Evolutionary conservation across 2,329 filamentous ascomycete species (phyloP), one percentile per base, ranked within the genome.

Genomic region (Falciphora oryzae): DNA sequence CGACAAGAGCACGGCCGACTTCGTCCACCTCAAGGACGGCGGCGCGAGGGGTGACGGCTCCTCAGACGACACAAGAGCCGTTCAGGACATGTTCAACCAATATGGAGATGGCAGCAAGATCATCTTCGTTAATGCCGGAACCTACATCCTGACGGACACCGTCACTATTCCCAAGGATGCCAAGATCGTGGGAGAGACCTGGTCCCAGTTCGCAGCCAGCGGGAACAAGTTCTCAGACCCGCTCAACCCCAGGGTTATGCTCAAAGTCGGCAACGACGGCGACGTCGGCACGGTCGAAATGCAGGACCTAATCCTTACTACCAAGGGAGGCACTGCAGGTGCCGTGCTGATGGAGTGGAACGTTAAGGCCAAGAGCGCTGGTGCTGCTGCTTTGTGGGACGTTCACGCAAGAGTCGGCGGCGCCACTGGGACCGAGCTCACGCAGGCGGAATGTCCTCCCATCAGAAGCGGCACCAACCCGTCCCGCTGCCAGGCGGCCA

Each of bases 261-360:
- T 90, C 71, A 83, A 88, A 71, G 79, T 92, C 64, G 89, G 89
- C 44, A 75, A 83, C 63, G 75, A 76, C 29, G 86, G 86, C 57
- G 83, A 89, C 64, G 76, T 76, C 61, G 89, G 89, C 63, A 76
- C 78, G 16, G 87, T 91, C 44, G 88, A 92, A 73, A 87, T 91
- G 68, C 85, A 82, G 60, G 89, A 92, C 71, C 72, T 90, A 53
- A 81, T 91, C 66, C 84, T 92, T 69, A 82, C 70, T 13, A 65
- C 63, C 5, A 57, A 62, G 0, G 70, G 69, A 82, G 70, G 86
- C 4, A 85, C 85, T 27, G 83, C 88, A 1, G 89, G 89, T 65
- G 88, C 85, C 2, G 85, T 91, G 66, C 78, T 92, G 69, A 81
- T 92, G 72, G 81, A 92, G 71, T 92, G 88, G 88, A 92, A 92